phyloP scores from a whole-genome alignment of 805 yeast genomes.

The Naumovozyma dairenensis region DNA sequence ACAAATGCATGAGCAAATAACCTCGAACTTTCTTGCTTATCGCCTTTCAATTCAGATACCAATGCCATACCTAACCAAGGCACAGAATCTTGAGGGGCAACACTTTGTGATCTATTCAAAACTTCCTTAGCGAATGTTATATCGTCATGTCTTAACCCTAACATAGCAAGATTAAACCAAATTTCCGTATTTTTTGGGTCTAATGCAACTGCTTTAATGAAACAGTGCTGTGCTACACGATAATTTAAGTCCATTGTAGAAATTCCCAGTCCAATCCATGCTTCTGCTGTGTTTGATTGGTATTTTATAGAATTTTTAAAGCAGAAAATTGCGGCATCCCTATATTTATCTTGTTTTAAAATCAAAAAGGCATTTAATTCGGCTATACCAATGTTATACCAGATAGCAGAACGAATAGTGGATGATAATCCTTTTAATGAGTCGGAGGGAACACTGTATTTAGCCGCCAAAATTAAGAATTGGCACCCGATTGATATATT shows the following conservation, averaged over 20 bases:
- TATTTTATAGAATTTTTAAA: constrained; percentile 60
- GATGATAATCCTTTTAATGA: constrained; percentile 27
- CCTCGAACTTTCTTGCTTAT: constrained; percentile 39
- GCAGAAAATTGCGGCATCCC: constrained; percentile 44
- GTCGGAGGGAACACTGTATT: constrained; percentile 32
- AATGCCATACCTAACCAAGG: constrained; percentile 89
- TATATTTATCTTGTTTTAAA: constrained; percentile 22
- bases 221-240: constrained; percentile 83
- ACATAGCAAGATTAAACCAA: constrained; percentile 77
- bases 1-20: constrained; percentile 71
- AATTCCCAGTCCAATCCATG: constrained; percentile 80
- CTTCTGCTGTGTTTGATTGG: constrained; percentile 59
- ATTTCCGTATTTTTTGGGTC: constrained; percentile 56
- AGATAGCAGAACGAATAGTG: constrained; percentile 42
- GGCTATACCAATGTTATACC: constrained; percentile 66
- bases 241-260: constrained; percentile 57
- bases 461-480: constrained; percentile 38
- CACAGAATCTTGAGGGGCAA: constrained; percentile 63
- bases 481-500: constrained; percentile 30
- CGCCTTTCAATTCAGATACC: constrained; percentile 41
- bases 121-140: constrained; percentile 63
- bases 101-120: constrained; percentile 62
- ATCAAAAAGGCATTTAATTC: constrained; percentile 39
- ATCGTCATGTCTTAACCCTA: constrained; percentile 64
- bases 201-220: constrained; percentile 66